phyloP scores from a whole-genome alignment of 2,329 filamentous ascomycete genomes.

The Fusarium sarcochroum region DNA sequence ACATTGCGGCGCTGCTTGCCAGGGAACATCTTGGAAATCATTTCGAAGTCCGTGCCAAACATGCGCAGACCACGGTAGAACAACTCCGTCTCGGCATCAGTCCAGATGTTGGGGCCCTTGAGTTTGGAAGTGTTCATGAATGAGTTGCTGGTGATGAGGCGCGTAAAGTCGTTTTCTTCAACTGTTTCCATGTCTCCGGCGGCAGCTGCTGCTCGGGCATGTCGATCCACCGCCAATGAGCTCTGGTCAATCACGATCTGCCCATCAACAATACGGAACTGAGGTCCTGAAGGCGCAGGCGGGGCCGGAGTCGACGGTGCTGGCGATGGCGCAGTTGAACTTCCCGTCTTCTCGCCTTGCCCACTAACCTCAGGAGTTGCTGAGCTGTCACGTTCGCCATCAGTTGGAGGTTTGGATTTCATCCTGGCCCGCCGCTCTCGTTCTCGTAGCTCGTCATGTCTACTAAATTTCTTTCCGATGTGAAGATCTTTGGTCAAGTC shows the following conservation, averaged over 20 bases:
- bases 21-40: slow-evolving; percentile 82
- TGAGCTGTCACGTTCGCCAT: slow-evolving; percentile 43
- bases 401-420: slow-evolving; percentile 51
- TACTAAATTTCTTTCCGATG: slow-evolving; percentile 81
- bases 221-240: slow-evolving; percentile 77
- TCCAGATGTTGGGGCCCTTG: slow-evolving; percentile 77
- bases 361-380: slow-evolving; percentile 39
- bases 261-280: slow-evolving; percentile 77
- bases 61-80: slow-evolving; percentile 83
- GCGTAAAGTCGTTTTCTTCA: slow-evolving; percentile 85
- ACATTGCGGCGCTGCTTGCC: slow-evolving; percentile 79
- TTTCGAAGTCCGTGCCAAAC: slow-evolving; percentile 88
- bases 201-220: slow-evolving; percentile 70
- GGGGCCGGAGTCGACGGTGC: slow-evolving; percentile 46
- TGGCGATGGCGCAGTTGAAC: slow-evolving; percentile 45
- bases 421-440: slow-evolving; percentile 68
- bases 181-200: slow-evolving; percentile 70
- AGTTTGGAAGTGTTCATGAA: slow-evolving; percentile 74
- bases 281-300: slow-evolving; percentile 60
- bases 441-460: slow-evolving; percentile 79
- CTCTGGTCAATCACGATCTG: slow-evolving; percentile 79
- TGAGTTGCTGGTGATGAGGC: slow-evolving; percentile 76
- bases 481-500: slow-evolving; percentile 78
- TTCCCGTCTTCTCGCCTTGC: slow-evolving; percentile 39
- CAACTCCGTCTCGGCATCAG: slow-evolving; percentile 76